phyloP scores from a whole-genome alignment of 257 asterid species.

The Ilex asprella region DNA sequence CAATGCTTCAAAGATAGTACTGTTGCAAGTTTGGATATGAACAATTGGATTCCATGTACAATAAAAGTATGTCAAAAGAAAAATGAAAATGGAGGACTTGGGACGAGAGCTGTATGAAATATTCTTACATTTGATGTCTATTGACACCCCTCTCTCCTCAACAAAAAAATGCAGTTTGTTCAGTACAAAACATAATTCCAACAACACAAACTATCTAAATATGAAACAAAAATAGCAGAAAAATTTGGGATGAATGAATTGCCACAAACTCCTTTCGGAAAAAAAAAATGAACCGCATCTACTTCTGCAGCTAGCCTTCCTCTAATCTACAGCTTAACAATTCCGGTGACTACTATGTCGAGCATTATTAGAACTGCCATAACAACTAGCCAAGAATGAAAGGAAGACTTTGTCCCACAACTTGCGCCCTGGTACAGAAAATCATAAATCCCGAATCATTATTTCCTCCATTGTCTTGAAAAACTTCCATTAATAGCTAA shows the following conservation, averaged over 20 bases:
- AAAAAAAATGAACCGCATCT: neutral
- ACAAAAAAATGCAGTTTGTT: neutral
- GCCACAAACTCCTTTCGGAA: neutral
- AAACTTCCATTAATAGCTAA: too few species aligned
- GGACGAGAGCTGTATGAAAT: too few species aligned
- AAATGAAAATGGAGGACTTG: too few species aligned
- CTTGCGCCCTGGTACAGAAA: slow-evolving; percentile 15
- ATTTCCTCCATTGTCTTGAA: neutral
- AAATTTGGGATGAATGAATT: neutral
- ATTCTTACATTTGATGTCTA: neutral
- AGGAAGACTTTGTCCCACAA: slow-evolving; percentile 16
- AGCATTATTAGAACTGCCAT: slow-evolving; percentile 6
- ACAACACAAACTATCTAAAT: too few species aligned
- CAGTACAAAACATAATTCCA: neutral
- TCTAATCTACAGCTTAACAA: slow-evolving; percentile 51
- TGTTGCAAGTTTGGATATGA: too few species aligned
- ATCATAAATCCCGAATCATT: too few species aligned
- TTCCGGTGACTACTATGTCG: slow-evolving; percentile 27
- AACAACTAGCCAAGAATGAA: slow-evolving; percentile 16
- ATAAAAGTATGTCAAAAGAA: too few species aligned
- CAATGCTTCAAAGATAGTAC: too few species aligned
- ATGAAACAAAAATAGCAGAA: too few species aligned
- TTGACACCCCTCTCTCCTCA: neutral
- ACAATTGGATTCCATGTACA: too few species aligned
- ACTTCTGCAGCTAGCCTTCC: neutral